Evolutionary conservation across 768 basidiomycete genomes (phyloP).

Genomic region (Omphalotus guepiniiformis): DNA sequence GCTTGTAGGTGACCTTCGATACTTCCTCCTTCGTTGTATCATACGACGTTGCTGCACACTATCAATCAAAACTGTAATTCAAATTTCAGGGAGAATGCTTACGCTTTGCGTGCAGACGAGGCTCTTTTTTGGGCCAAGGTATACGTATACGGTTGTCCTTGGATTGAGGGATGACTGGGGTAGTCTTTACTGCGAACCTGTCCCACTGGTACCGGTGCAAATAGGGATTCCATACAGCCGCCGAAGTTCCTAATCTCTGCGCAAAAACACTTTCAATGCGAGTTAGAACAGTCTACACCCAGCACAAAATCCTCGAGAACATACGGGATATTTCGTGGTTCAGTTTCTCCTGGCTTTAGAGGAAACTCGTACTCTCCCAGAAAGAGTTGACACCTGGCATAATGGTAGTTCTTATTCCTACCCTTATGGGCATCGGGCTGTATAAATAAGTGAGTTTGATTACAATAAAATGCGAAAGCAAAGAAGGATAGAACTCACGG

Average conservation of each 20-base stretch:
- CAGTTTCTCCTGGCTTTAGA: slow-evolving; percentile 25
- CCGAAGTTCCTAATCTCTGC: slow-evolving; percentile 57
- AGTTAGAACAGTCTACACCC: not conserved
- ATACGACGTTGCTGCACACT: slow-evolving; percentile 57
- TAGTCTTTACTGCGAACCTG: slow-evolving; percentile 63
- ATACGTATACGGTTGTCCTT: slow-evolving; percentile 41
- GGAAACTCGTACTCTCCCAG: slow-evolving; percentile 64
- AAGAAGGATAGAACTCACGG: slow-evolving; percentile 14
- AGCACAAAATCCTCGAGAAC: too few species aligned
- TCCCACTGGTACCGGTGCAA: slow-evolving; percentile 65
- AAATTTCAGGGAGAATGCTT: too few species aligned
- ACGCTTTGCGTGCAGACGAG: slow-evolving; percentile 39
- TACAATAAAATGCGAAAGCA: slow-evolving; percentile 3
- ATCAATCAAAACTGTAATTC: too few species aligned
- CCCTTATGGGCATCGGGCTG: slow-evolving; percentile 11
- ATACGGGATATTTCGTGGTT: slow-evolving; percentile 42
- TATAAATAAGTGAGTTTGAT: too few species aligned
- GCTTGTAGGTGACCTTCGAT: slow-evolving; percentile 64
- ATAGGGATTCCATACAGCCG: slow-evolving; percentile 54
- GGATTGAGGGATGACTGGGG: slow-evolving; percentile 48
- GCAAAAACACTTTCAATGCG: slow-evolving; percentile 63
- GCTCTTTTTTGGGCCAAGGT: slow-evolving; percentile 64
- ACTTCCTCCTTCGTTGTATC: slow-evolving; percentile 65
- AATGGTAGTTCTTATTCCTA: slow-evolving; percentile 55
- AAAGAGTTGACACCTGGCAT: slow-evolving; percentile 77